Base-by-base conservation (phyloP, 163 green algal genomes). In the Botryococcus braunii region DNA sequence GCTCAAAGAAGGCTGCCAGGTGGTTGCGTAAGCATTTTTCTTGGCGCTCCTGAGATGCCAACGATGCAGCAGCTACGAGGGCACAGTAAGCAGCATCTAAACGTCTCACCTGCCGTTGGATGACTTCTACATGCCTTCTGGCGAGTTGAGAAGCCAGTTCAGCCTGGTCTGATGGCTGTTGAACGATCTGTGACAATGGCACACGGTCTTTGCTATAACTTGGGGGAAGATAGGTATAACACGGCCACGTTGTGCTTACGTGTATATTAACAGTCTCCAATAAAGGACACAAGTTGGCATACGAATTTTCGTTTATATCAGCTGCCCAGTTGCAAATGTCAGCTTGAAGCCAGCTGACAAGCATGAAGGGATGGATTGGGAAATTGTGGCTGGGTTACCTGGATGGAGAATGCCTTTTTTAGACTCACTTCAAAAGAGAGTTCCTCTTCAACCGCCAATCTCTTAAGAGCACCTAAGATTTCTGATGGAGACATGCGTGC, bases 41-140 rank as follows among this genome's bases (percentile, higher is more conserved):
- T 59, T 81, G 60, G 17, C 2, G 36, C 29, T 37, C 25, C 23
- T 36, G 37, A 48, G 37, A 31, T 38, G 11, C 55, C 7, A 29
- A 21, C 1, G 17, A 23, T 48, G 58, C 58, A 46, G 74, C 68
- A 25, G 67, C 56, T 5, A 64, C 69, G 62, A 93, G 74, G 0
- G 77, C 71, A 5, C 69, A 58, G 69, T 87, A 91, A 21, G 76
- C 72, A 1, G 79, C 65, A 59, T 94, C 87, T 65, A 94, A 66
- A 34, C 87, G 79, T 25, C 68, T 58, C 40, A 85, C 72, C 9
- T 79, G 65, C 43, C 69, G 77, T 41, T 36, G 29, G 66, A 75
- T 39, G 27, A 80, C 74, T 13, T 58, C 27, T 2, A 57, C 23
- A 23, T 77, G 64, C 43, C 78, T 50, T 1, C n/a, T n/a, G 31